Evolutionary conservation across 495 filamentous ascomycete genomes (phyloP), one percentile per base, ranked within the genome.

Genomic region (Melanomma pulvis-pyrius): DNA sequence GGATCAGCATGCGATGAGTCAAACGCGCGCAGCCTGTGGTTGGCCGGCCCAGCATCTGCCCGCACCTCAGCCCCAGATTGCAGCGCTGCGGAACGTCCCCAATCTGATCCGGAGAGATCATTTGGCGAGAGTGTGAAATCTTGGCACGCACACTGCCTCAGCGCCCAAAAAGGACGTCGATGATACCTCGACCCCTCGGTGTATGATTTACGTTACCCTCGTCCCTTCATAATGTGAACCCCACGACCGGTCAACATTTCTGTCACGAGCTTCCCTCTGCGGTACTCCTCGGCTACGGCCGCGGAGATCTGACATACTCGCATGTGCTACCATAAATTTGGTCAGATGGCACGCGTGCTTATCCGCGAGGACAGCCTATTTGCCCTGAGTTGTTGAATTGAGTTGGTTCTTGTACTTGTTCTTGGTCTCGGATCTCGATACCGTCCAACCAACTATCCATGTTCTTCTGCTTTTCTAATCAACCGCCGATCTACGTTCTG

Each of bases 111-210:
- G 56, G 12, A 21, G 36, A 21, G 24, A 8, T n/a, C 32, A 58
- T 59, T 59, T 59, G 41, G 22, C 56, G 56, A 59, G n/a, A 59
- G 48, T 26, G 36, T 2, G 53, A 39, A 44, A 57, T 57, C 29
- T 57, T 57, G 53, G 53, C 53, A 13, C 53, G 29, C 53, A 57
- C 53, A 57, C 29, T 36, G 29, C 53, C 53, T 41, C 39, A 44
- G n/a, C 9, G 39, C 3, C 13, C 8, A 44, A 44, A 44, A 44
- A 44, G 8, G 39, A 44, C 9, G 3, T 34, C 30, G 5, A 34
- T 34, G 30, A 34, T 34, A 34, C 30, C 12, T 34, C 30, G 5
- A 5, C 30, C 30, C 5, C 12, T 12, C 12, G 12, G 30, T 12
- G 30, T 12, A 12, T 4, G 30, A 5, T 34, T 4, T 12, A 34